phyloP scores from a whole-genome alignment of 345 rosid genomes.

The Turritis glabra region DNA sequence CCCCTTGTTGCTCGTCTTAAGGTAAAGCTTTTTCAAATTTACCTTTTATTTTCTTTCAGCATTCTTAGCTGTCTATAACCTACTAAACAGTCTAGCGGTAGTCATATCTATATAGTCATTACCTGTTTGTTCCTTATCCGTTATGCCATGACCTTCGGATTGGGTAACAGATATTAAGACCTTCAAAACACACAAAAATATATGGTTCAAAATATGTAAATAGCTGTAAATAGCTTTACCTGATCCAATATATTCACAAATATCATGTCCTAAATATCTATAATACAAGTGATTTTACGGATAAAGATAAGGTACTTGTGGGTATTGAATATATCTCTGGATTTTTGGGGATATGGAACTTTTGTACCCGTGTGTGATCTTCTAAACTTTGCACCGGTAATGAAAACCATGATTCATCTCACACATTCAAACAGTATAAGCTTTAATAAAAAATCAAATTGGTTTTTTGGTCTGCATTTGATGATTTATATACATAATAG shows the following conservation, averaged over 20 bases:
- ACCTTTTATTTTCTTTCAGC: constrained; percentile 10
- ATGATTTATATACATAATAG: constrained; percentile 44
- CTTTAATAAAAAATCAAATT: neutral
- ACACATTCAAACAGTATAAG: neutral
- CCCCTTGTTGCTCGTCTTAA: constrained; percentile 84
- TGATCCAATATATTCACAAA: neutral
- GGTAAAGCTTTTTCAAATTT: constrained; percentile 40
- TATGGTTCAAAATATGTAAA: neutral
- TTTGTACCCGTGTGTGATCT: neutral
- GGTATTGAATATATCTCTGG: neutral
- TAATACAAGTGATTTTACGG: neutral
- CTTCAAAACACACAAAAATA: neutral
- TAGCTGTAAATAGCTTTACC: neutral
- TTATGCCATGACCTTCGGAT: neutral
- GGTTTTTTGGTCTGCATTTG: neutral
- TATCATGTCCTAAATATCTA: neutral
- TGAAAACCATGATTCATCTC: neutral
- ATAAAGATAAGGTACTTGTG: neutral
- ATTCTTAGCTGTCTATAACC: constrained; percentile 3
- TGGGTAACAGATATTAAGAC: neutral
- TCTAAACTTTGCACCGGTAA: neutral
- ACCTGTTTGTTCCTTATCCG: neutral
- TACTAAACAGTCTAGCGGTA: neutral
- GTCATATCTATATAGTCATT: neutral
- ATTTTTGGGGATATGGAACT: neutral